Conservation (phyloP, 129 eudicot species). For the Pittosporum tobira region DNA sequence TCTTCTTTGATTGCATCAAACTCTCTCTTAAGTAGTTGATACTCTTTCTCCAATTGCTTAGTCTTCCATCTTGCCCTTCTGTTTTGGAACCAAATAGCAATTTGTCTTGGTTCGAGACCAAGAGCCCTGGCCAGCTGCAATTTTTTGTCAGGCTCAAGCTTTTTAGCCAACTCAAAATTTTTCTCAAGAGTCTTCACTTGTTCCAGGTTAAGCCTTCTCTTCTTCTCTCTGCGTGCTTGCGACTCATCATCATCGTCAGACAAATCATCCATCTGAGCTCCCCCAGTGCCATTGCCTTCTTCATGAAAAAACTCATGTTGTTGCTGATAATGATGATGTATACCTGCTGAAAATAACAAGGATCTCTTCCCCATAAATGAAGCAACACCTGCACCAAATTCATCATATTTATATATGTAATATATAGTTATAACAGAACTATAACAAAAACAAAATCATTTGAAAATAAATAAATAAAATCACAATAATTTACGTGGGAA, state of each 20-base stretch:
- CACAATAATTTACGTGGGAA: too few species aligned
- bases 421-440: too few species aligned
- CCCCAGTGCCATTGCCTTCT: slow-evolving; percentile 39
- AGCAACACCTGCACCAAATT: slow-evolving; percentile 42
- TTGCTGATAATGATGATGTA: slow-evolving; percentile 42
- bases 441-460: too few species aligned
- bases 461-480: too few species aligned
- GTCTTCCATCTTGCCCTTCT: slow-evolving; percentile 97
- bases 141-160: slow-evolving; percentile 97
- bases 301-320: slow-evolving; percentile 18
- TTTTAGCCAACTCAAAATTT: slow-evolving; percentile 87
- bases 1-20: slow-evolving; percentile 86
- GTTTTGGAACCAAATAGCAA: slow-evolving; percentile 96
- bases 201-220: slow-evolving; percentile 89
- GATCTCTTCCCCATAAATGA: slow-evolving; percentile 77
- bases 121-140: slow-evolving; percentile 94
- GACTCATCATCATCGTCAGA: slow-evolving; percentile 47
- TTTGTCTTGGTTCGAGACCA: slow-evolving; percentile 93
- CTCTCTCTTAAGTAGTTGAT: slow-evolving; percentile 75
- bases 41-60: slow-evolving; percentile 89
- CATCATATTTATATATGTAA: neutral
- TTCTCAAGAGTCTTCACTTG: slow-evolving; percentile 95
- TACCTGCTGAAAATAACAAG: slow-evolving; percentile 53
- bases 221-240: slow-evolving; percentile 68
- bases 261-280: slow-evolving; percentile 32